These are phyloP conservation scores for Sesbania bispinosa DNA, from an alignment of 306 rosid species.

Conservation along the genomic window DNA sequence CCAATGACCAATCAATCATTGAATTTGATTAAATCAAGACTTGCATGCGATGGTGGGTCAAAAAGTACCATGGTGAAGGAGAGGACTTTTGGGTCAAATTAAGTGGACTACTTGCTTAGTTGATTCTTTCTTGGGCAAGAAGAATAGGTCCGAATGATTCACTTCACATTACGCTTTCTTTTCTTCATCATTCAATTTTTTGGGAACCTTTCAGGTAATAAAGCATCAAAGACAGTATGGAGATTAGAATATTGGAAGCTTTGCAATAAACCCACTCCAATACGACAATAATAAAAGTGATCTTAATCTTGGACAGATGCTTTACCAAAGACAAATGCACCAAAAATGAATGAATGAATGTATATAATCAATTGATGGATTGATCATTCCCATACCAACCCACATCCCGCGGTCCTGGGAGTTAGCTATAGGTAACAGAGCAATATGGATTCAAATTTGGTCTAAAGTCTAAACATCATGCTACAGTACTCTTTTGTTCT, in stretches of 20 bases:
- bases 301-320: neutral
- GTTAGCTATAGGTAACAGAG: neutral
- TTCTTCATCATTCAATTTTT: neutral
- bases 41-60: conserved; percentile 14
- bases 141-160: neutral
- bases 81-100: conserved; percentile 11
- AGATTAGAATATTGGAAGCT: neutral
- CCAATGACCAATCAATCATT: neutral
- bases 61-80: neutral
- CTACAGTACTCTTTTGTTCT: neutral
- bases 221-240: neutral
- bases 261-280: neutral
- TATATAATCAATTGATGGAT: neutral
- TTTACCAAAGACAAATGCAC: neutral
- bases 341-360: no score
- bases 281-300: neutral
- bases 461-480: neutral
- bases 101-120: neutral
- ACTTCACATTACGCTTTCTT: neutral
- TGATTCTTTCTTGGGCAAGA: neutral
- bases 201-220: neutral
- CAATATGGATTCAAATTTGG: neutral
- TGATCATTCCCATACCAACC: neutral
- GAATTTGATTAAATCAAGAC: neutral
- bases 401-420: neutral